phyloP scores from a whole-genome alignment of 345 rosid species.

The Streptanthus diversifolius region DNA sequence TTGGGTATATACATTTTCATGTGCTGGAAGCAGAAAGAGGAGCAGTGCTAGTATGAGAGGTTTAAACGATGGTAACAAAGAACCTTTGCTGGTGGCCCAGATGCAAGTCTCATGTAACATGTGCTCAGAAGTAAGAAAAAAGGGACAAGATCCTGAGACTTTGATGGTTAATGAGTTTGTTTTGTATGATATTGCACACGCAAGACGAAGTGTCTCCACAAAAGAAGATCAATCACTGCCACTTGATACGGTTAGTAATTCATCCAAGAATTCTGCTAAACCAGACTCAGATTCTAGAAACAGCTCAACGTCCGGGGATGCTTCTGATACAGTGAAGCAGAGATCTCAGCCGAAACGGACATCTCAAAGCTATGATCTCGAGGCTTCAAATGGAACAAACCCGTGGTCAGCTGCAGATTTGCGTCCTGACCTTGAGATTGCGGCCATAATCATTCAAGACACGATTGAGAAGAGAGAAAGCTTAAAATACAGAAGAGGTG shows the following conservation, averaged over 20 bases:
- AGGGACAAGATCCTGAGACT: slow-evolving; percentile 41
- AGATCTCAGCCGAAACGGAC: slow-evolving; percentile 31
- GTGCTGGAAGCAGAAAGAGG: slow-evolving; percentile 56
- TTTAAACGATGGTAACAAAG: slow-evolving; percentile 46
- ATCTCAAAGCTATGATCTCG: slow-evolving; percentile 34
- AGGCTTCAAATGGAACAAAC: slow-evolving; percentile 41
- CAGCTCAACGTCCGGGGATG: slow-evolving; percentile 26
- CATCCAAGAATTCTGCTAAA: slow-evolving; percentile 31
- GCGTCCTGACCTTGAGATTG: slow-evolving; percentile 70
- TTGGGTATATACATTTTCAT: slow-evolving; percentile 83
- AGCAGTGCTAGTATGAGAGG: slow-evolving; percentile 45
- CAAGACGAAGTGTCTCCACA: slow-evolving; percentile 42
- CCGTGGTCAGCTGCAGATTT: slow-evolving; percentile 48
- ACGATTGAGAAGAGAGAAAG: slow-evolving; percentile 75
- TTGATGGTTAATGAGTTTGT: slow-evolving; percentile 83
- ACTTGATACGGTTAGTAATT: slow-evolving; percentile 19
- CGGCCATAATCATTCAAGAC: slow-evolving; percentile 63
- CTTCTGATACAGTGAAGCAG: slow-evolving; percentile 36
- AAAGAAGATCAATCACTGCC: slow-evolving; percentile 21
- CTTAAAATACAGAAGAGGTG: slow-evolving; percentile 48
- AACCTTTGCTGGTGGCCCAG: slow-evolving; percentile 63
- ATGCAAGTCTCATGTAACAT: slow-evolving; percentile 78
- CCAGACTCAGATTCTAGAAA: slow-evolving; percentile 36
- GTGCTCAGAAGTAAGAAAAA: slow-evolving; percentile 51
- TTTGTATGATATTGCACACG: slow-evolving; percentile 64